phyloP scores from a whole-genome alignment of 1,284 basidiomycete species.

The Limonomyces culmigenus region DNA sequence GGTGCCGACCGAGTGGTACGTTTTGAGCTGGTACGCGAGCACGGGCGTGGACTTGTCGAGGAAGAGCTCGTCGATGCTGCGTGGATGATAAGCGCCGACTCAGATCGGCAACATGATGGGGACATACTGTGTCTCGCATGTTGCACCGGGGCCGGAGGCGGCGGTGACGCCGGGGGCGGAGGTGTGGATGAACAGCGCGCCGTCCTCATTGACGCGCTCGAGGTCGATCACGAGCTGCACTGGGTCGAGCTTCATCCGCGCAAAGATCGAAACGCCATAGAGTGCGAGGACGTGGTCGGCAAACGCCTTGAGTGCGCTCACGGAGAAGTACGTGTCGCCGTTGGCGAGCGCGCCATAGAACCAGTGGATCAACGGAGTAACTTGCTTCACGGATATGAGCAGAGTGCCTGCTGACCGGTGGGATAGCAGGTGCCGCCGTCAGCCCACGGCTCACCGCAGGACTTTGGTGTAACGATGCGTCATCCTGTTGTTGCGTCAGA shows the following conservation, averaged over 20 bases:
- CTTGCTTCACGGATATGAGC: conserved; percentile 83
- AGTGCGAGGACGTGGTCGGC: conserved; percentile 89
- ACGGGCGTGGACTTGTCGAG: conserved; percentile 68
- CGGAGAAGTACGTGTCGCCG: conserved; percentile 85
- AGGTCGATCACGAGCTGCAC: conserved; percentile 90
- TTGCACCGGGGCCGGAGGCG: conserved; percentile 72
- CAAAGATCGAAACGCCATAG: conserved; percentile 91
- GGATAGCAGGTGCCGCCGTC: too few relatives aligned
- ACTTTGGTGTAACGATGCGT: too few relatives aligned
- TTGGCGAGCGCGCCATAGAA: conserved; percentile 91
- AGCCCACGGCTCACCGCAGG: too few relatives aligned
- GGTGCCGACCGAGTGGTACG: conserved; percentile 84
- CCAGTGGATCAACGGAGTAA: conserved; percentile 85
- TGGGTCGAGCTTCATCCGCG: conserved; percentile 90
- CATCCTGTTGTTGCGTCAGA: too few relatives aligned
- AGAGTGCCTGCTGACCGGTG: too few relatives aligned
- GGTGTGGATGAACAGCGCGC: conserved; percentile 97
- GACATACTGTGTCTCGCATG: conserved; percentile 58
- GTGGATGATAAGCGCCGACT: neutral
- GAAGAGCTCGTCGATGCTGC: conserved; percentile 82
- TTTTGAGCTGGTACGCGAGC: conserved; percentile 87
- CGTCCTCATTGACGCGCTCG: conserved; percentile 75
- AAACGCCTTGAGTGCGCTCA: conserved; percentile 68
- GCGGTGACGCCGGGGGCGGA: conserved; percentile 72
- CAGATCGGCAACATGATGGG: neutral